Base-by-base conservation (phyloP, 805 yeast genomes). In the Yarrowia sp. region DNA sequence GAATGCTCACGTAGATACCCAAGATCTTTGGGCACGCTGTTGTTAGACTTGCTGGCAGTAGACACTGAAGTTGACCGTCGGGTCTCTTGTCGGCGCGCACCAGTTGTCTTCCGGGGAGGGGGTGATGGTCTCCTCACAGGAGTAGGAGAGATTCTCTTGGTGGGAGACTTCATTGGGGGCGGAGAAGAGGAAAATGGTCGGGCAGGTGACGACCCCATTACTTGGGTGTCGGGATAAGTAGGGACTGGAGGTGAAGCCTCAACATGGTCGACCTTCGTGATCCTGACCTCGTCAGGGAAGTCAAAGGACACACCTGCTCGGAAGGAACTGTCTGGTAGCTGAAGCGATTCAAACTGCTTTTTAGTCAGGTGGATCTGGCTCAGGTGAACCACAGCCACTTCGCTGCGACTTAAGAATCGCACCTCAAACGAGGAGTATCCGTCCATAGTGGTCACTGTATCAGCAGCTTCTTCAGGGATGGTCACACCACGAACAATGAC, bases 361-460 rank as follows among this genome's bases (percentile, higher is more conserved):
- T 26, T 36, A 1, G 46, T 32, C 12, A 54, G 21, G n/a, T 32
- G 7, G 17, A 54, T 54, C 16, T 33, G 44, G 6, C 24, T 24
- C 24, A 52, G 24, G 3, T 35, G 28, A 12, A 52, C 59, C 1
- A 22, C 21, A 9, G 4, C 35, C 21, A 9, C 17, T 10, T 36
- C 46, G 14, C 22, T 35, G 2, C 26, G 17, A 5, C 9, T 12
- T 17, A 12, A 16, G 10, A 54, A 38, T 4, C 26, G 12, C 9
- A 54, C 61, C 26, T 54, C 46, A 17, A 36, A 54, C 8, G 61
- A 54, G 3, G 26, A 11, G 28, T n/a, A 54, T 8, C 61, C 61
- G 12, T 54, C 61, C 61, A 54, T 54, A 9, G 61, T 36, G 7
- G 36, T 24, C 12, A 46, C 52, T 11, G 48, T 24, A 16, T 46